Evolutionary conservation across 2,329 filamentous ascomycete species (phyloP), one percentile per base, ranked within the genome.

Genomic region (Sporothrix brasiliensis): DNA sequence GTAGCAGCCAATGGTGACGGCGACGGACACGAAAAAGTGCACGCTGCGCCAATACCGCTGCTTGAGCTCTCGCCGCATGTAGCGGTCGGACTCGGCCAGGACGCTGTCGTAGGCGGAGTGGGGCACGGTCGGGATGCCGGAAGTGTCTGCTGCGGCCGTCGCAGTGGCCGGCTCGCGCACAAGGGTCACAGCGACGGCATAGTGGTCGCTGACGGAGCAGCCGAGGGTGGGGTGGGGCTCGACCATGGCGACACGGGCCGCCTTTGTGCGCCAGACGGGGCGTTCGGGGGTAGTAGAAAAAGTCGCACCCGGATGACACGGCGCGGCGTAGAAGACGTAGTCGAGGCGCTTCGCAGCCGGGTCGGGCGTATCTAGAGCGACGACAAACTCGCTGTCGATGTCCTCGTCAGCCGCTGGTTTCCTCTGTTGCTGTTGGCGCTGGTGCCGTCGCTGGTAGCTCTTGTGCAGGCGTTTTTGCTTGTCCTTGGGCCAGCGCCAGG

Each of bases 161-260:
- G 47, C 24, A 16, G 47, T 4, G 50, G n/a, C 60, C 27, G 58
- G 58, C 24, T 54, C 44, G 1, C 69, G 27, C 7, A 65, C n/a
- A 11, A 98, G 84, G 0, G 92, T 93, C 6, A 92, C 89, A 78
- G 94, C 91, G 68, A 98, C 91, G 27, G 92, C 93, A 79, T 97
- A 98, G 79, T 98, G 95, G 77, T 99, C 94, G 75, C 93, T 97
- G 34, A 98, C 84, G 1, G 93, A 97, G 81, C 93, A 97, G 73
- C 88, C 86, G 1, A 97, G 84, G 1, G 87, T 87, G 0, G 93
- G 92, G 79, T 97, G 94, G 11, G 92, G 89, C 77, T 91, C 87
- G 24, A 88, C 90, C 88, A 97, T 93, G 72, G 91, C 90, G 1
- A 99, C 91, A 66, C 88, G 86, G 3, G 87, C 90, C 9, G 86